Percentiles rank a stretch among this genome's conserved stretches.
phyloP scores from a whole-genome alignment of 345 rosid genomes.

The Citrus medica region DNA sequence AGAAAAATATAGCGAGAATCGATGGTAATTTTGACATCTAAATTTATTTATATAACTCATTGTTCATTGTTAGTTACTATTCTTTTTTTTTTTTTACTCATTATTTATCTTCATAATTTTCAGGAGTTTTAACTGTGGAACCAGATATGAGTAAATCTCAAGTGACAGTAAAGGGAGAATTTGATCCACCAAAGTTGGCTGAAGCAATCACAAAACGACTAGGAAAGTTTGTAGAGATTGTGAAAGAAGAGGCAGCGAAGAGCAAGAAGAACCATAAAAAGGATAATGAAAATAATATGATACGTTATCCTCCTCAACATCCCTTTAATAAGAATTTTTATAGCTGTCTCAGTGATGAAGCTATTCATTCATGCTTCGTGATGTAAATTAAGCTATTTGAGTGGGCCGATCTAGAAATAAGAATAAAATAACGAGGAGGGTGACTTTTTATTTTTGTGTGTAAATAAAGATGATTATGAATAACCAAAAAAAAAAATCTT shows the following conservation, averaged over 20 bases:
- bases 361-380: constrained; percentile 41
- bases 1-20: constrained; percentile 38
- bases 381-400: constrained; percentile 27
- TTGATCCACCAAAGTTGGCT: constrained; percentile 44
- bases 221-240: constrained; percentile 48
- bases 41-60: not conserved
- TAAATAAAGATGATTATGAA: not conserved
- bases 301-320: constrained; percentile 44
- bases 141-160: constrained; percentile 47
- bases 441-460: not conserved
- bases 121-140: constrained; percentile 51
- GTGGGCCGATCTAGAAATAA: not conserved
- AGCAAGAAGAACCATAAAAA: not conserved
- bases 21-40: constrained; percentile 32
- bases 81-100: too few species aligned
- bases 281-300: constrained; percentile 4
- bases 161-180: constrained; percentile 51
- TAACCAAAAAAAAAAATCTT: too few species aligned
- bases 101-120: not conserved
- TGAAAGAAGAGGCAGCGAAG: constrained; percentile 31
- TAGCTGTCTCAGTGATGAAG: constrained; percentile 45
- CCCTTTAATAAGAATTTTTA: constrained; percentile 12
- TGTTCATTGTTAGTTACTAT: not conserved
- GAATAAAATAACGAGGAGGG: not conserved
- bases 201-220: constrained; percentile 32